Conservation (phyloP, 2,329 filamentous ascomycete species). For the Clathrospora elynae region DNA sequence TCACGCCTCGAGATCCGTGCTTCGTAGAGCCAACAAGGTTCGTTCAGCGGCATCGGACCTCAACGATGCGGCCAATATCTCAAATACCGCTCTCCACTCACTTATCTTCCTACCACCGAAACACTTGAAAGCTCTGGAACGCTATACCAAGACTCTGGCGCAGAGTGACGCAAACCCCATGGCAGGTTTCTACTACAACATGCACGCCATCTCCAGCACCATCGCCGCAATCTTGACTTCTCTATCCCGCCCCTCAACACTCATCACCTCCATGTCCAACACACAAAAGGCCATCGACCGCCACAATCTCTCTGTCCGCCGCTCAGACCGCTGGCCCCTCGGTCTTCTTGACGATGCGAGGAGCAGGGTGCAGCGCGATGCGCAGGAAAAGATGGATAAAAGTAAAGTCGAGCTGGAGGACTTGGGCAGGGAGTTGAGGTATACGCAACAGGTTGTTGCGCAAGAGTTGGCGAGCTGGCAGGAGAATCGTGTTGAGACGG, state of each 20-base stretch:
- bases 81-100: constrained; percentile 58
- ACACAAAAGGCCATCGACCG: constrained; percentile 79
- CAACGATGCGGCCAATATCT: constrained; percentile 65
- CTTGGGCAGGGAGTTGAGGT: constrained; percentile 80
- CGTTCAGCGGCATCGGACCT: constrained; percentile 70
- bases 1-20: constrained; percentile 78
- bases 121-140: constrained; percentile 72
- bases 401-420: constrained; percentile 72
- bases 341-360: constrained; percentile 85
- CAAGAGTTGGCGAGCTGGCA: constrained; percentile 93
- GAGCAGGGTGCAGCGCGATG: constrained; percentile 79
- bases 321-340: constrained; percentile 79
- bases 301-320: constrained; percentile 73
- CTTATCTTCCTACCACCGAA: constrained; percentile 69
- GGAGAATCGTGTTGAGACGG: constrained; percentile 80
- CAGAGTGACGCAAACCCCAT: constrained; percentile 76
- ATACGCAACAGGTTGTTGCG: constrained; percentile 92
- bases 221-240: constrained; percentile 80
- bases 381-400: constrained; percentile 76
- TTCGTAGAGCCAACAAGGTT: constrained; percentile 76
- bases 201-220: constrained; percentile 81
- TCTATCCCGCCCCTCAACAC: constrained; percentile 75
- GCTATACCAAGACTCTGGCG: constrained; percentile 69
- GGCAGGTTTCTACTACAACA: constrained; percentile 71
- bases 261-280: constrained; percentile 76